A percentile compares a stretch with the other conserved stretches of the same genome.
Evolutionary conservation across 2,329 filamentous ascomycete genomes (phyloP).

Genomic region (Alternaria sp.): DNA sequence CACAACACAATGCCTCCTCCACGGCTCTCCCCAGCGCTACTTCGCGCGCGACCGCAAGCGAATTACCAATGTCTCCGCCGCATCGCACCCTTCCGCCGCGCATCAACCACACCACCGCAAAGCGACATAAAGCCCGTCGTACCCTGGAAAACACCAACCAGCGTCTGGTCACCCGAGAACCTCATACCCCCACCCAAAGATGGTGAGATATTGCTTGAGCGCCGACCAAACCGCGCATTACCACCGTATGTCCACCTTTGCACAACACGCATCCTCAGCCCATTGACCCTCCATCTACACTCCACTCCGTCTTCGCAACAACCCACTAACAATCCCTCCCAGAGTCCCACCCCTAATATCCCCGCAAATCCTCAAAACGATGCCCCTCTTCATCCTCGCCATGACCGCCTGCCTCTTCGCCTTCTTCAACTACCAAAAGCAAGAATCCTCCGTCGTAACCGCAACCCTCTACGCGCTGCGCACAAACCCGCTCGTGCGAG

Average conservation of each 20-base stretch:
- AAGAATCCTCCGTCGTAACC: constrained; percentile 79
- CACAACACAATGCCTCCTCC: constrained; percentile 35
- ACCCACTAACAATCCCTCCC: neutral
- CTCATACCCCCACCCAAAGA: constrained; percentile 46
- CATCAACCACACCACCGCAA: constrained; percentile 25
- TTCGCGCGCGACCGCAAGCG: constrained; percentile 31
- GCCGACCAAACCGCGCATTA: constrained; percentile 42
- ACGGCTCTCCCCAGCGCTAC: constrained; percentile 27
- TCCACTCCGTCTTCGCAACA: neutral
- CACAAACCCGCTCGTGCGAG: constrained; percentile 75
- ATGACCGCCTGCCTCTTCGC: constrained; percentile 75
- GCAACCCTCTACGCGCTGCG: constrained; percentile 91
- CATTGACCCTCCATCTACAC: neutral
- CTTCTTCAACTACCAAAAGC: constrained; percentile 99
- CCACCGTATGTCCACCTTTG: constrained; percentile 35
- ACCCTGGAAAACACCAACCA: constrained; percentile 48
- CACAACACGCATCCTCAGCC: neutral
- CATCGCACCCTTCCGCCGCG: constrained; percentile 25
- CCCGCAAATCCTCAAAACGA: constrained; percentile 58
- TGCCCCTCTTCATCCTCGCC: constrained; percentile 80
- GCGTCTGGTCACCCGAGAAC: constrained; percentile 47
- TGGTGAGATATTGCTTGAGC: constrained; percentile 42
- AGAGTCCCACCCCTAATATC: constrained; percentile 43
- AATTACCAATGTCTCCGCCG: constrained; percentile 32
- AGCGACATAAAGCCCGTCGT: constrained; percentile 33